Evolutionary conservation across 2,329 filamentous ascomycete genomes (phyloP), one percentile per base, ranked within the genome.

Genomic region (Penicillium sp.): DNA sequence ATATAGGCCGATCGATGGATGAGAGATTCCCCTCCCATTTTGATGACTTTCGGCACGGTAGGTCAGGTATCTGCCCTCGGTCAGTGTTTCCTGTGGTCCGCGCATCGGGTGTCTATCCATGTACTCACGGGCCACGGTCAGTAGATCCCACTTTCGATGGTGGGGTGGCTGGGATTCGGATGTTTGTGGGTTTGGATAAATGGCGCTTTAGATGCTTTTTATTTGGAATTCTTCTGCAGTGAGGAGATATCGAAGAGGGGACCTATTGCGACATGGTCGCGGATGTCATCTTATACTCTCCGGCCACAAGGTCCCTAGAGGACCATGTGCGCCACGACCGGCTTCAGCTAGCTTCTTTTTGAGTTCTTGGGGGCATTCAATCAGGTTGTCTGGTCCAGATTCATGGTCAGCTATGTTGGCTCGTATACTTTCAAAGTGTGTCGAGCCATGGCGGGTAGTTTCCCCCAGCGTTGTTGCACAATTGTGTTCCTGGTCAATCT

Each of bases 281-380:
- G 4, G n/a, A 13, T 28, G 53, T 33, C 53, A 19, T 37, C 17
- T 55, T 55, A 55, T 55, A 55, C 53, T 44, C n/a, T 19, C 28
- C 38, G 53, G 53, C 53, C 53, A 45, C 53, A 55, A 55, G 53
- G 53, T 55, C 37, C 53, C n/a, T 45, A 17, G n/a, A 35, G 53
- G 53, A 55, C 53, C 53, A 55, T 55, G 53, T 55, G 53, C 53
- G 53, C 53, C 53, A 55, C 2, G 30, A 13, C 49, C 30, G 28
- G n/a, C 17, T 51, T 51, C 17, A 10, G 49, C 47, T 30, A 33
- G 28, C 10, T 51, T 35, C n/a, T 22, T 51, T 22, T 3, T 10
- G 44, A 2, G 8, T 17, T 33, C n/a, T 15, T 19, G 5, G 17
- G n/a, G 1, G 2, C 17, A 50, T n/a, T 30, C 28, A 4, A 10